These are phyloP conservation scores for Ploettnerulaceae sp. DNA, from an alignment of 2,329 filamentous ascomycete species.

Conservation along the genomic window DNA sequence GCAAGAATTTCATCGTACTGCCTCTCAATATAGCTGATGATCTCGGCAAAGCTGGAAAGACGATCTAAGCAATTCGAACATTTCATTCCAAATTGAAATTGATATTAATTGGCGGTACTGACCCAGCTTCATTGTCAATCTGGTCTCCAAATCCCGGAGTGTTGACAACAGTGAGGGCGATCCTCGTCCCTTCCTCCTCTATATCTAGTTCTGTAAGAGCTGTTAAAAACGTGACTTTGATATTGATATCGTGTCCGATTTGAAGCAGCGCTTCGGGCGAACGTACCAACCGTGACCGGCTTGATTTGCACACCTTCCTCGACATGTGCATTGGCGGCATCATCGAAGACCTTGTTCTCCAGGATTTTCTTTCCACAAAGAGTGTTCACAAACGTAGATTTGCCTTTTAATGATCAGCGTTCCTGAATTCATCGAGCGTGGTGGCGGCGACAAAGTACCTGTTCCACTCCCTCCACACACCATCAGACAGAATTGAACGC, in stretches of 20 bases:
- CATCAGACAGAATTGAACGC: conserved; percentile 8
- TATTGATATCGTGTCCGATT: too few species aligned
- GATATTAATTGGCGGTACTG: conserved; percentile 31
- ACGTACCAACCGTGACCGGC: conserved; percentile 6
- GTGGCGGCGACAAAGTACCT: neutral
- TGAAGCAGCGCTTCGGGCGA: neutral
- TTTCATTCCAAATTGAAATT: too few species aligned
- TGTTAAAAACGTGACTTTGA: neutral
- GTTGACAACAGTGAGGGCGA: conserved; percentile 96
- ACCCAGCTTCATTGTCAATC: conserved; percentile 98
- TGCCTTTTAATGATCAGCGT: neutral
- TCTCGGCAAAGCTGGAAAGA: conserved; percentile 81
- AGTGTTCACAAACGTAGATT: conserved; percentile 6
- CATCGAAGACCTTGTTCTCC: conserved; percentile 1
- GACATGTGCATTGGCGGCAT: conserved; percentile 1
- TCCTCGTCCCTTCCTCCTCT: conserved; percentile 96
- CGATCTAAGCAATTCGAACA: conserved; percentile 28
- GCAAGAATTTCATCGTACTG: conserved; percentile 99
- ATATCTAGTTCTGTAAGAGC: neutral
- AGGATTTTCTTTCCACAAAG: conserved; percentile 1
- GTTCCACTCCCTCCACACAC: conserved; percentile 5
- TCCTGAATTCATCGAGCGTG: neutral
- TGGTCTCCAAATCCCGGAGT: conserved; percentile 97
- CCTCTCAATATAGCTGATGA: conserved; percentile 95
- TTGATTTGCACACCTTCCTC: conserved; percentile 4